A percentile compares a stretch with the other conserved stretches of the same genome.
Conservation (phyloP, 140 eudicot species). For the Bidens hawaiensis region DNA sequence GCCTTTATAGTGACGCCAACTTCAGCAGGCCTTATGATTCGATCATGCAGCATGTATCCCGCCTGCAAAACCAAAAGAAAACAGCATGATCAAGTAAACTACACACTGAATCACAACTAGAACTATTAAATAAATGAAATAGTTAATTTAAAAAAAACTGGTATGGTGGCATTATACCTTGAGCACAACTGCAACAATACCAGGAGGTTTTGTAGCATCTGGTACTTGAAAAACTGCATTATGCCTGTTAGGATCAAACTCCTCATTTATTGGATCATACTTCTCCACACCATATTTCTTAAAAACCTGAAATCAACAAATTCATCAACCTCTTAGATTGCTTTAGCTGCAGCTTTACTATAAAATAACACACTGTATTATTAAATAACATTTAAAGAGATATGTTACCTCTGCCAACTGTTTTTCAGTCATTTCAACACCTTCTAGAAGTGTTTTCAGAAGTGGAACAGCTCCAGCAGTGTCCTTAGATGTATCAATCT, state of each 20-base stretch:
- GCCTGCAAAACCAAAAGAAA: conserved; percentile 41
- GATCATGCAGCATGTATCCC: conserved; percentile 70
- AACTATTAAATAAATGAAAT: neutral
- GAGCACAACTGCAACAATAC: conserved; percentile 75
- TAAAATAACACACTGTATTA: neutral
- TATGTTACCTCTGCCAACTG: conserved; percentile 65
- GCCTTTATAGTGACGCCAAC: conserved; percentile 72
- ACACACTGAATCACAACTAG: neutral
- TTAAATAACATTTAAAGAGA: neutral
- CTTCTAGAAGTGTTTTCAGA: conserved; percentile 76
- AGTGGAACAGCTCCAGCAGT: conserved; percentile 75
- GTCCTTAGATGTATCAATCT: conserved; percentile 74
- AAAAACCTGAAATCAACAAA: conserved; percentile 15
- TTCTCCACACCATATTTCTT: conserved; percentile 78
- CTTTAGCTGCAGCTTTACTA: too few species aligned
- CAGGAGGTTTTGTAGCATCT: conserved; percentile 68
- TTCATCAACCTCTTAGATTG: conserved; percentile 3
- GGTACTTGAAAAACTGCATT: conserved; percentile 91
- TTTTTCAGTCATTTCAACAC: conserved; percentile 96
- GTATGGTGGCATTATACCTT: conserved; percentile 52
- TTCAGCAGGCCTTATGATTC: conserved; percentile 87
- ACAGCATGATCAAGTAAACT: neutral
- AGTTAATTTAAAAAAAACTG: neutral
- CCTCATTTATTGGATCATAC: conserved; percentile 71
- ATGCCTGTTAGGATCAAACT: conserved; percentile 92